A percentile compares a stretch with the other conserved stretches of the same genome.
These are phyloP conservation scores for Davidsoniella virescens DNA, from an alignment of 2,329 filamentous ascomycete genomes.

Conservation along the genomic window DNA sequence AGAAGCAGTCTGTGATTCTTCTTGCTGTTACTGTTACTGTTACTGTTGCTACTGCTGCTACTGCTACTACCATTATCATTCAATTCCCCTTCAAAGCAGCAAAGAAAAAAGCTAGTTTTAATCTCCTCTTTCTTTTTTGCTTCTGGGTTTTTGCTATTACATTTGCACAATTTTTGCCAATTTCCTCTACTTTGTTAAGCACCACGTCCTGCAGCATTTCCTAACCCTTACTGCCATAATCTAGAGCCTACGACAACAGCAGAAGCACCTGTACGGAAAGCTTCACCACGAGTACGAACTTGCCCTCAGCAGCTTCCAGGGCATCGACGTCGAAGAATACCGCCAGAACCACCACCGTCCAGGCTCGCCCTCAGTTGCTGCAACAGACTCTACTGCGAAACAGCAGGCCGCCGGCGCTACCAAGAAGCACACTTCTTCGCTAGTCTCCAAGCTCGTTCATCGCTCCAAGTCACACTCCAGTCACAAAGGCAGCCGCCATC, in stretches of 20 bases:
- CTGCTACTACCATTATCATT: too few relatives aligned
- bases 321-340: slow-evolving; percentile 1
- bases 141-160: not conserved
- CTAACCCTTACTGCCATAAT: not conserved
- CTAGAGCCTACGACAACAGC: not conserved
- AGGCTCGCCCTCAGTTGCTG: too few relatives aligned
- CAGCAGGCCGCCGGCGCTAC: not conserved
- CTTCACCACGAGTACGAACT: slow-evolving; percentile 8
- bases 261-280: slow-evolving; percentile 5
- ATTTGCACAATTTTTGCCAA: not conserved
- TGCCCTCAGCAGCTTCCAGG: not conserved
- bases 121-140: too few relatives aligned
- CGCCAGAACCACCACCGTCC: not conserved
- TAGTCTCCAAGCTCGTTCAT: too few relatives aligned
- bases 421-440: too few relatives aligned
- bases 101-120: not conserved
- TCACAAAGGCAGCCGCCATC: too few relatives aligned
- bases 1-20: not conserved
- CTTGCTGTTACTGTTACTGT: not conserved
- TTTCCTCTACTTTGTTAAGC: not conserved
- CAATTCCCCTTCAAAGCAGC: not conserved
- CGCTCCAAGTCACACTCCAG: too few relatives aligned
- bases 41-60: too few relatives aligned
- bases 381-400: not conserved
- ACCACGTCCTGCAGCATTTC: not conserved